These are phyloP conservation scores for Pestalotiopsis fici DNA, from an alignment of 2,329 filamentous ascomycete genomes.

Conservation along the genomic window DNA sequence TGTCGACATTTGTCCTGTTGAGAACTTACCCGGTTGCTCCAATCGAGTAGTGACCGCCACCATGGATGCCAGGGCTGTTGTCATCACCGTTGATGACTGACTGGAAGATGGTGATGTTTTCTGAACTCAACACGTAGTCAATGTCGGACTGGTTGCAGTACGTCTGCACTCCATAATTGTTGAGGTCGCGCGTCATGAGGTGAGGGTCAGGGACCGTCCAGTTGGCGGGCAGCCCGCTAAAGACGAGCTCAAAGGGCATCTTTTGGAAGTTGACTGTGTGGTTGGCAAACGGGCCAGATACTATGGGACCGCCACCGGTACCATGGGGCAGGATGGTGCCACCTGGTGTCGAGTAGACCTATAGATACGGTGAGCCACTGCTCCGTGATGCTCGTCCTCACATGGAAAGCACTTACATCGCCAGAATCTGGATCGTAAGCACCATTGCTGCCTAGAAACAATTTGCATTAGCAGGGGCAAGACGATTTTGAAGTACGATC, in stretches of 20 bases:
- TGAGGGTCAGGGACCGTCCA: constrained; percentile 22
- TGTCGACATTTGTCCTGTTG: background rate
- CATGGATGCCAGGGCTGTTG: constrained; percentile 26
- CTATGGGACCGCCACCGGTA: constrained; percentile 50
- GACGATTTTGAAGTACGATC: background rate
- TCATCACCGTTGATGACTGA: constrained; percentile 32
- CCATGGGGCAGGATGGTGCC: constrained; percentile 37
- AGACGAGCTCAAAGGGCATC: constrained; percentile 20
- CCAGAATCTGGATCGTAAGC: background rate
- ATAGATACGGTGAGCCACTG: background rate
- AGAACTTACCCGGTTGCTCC: constrained; percentile 20
- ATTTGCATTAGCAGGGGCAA: background rate
- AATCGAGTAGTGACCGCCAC: constrained; percentile 29
- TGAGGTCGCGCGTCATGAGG: constrained; percentile 27
- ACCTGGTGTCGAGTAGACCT: background rate
- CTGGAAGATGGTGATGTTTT: constrained; percentile 32
- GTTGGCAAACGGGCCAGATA: constrained; percentile 39
- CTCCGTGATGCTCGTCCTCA: background rate
- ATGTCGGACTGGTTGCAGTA: constrained; percentile 28
- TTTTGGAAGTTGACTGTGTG: constrained; percentile 28
- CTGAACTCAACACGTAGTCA: constrained; percentile 14
- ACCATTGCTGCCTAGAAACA: background rate
- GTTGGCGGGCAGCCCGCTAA: constrained; percentile 29
- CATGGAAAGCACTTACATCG: background rate
- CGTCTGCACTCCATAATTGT: constrained; percentile 19